Percentiles rank a stretch among this genome's conserved stretches.
phyloP scores from a whole-genome alignment of 2,329 filamentous ascomycete genomes.

The Colletotrichum limetticola region DNA sequence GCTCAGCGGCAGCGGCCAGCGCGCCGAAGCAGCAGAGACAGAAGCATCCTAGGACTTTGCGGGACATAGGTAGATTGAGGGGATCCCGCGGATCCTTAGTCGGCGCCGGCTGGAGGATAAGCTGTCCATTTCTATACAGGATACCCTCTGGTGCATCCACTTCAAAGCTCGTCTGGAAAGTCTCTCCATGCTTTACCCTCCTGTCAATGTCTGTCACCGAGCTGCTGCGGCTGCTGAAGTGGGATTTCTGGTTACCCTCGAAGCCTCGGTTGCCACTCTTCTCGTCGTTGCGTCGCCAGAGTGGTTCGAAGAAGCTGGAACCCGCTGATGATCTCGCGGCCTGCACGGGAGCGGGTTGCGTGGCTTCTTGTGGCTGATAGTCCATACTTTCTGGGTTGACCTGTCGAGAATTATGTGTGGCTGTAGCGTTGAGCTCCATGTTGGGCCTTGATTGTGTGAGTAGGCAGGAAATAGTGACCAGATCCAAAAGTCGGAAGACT shows the following conservation, averaged over 20 bases:
- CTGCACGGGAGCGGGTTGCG: neutral
- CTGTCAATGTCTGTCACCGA: neutral
- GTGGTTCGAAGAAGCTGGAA: neutral
- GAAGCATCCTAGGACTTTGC: conserved; percentile 7
- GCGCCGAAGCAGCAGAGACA: conserved; percentile 39
- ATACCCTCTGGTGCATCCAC: neutral
- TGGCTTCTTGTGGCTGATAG: neutral
- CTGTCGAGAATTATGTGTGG: neutral
- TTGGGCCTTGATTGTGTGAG: neutral
- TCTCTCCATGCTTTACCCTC: neutral
- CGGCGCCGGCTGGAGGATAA: conserved; percentile 14
- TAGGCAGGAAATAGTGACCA: neutral
- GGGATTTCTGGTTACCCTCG: neutral
- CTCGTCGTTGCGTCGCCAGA: conserved; percentile 1
- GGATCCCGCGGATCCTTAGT: conserved; percentile 26
- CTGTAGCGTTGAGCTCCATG: neutral
- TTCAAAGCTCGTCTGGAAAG: neutral
- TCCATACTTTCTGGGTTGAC: neutral
- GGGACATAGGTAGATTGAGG: conserved; percentile 11
- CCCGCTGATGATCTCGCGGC: neutral
- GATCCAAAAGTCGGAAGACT: neutral
- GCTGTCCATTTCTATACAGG: conserved; percentile 19
- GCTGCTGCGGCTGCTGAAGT: neutral
- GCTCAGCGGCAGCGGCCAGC: conserved; percentile 40
- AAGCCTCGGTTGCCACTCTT: neutral